Percentiles rank a stretch among this genome's conserved stretches.
phyloP scores from a whole-genome alignment of 495 filamentous ascomycete species.

The Penicillium goetzii region DNA sequence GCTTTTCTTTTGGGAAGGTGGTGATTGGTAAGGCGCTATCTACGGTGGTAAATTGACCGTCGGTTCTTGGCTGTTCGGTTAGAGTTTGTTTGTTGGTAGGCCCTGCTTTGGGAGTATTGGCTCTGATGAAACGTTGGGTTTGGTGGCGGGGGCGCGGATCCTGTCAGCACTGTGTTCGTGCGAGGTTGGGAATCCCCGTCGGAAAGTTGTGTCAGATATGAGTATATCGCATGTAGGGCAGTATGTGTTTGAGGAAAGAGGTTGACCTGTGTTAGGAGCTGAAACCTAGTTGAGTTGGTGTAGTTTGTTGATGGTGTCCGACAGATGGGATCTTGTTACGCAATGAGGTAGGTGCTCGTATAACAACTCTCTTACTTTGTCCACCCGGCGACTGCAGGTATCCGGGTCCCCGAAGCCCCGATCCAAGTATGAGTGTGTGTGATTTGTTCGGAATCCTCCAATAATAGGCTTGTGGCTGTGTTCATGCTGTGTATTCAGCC shows the following conservation, averaged over 20 bases:
- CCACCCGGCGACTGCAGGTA: background rate
- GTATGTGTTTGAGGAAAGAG: background rate
- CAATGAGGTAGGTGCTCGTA: background rate
- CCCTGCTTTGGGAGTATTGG: background rate
- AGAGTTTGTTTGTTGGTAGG: background rate
- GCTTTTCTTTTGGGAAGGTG: background rate
- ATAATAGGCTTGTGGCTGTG: background rate
- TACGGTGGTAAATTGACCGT: background rate
- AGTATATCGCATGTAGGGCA: background rate
- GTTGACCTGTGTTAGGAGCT: background rate
- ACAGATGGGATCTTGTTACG: background rate
- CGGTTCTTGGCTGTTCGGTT: background rate
- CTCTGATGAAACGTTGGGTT: background rate
- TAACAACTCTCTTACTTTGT: background rate
- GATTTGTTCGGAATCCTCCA: background rate
- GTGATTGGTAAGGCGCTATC: background rate
- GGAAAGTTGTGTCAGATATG: background rate
- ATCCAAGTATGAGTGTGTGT: background rate
- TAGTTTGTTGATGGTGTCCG: background rate
- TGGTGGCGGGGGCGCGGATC: conserved; percentile 1
- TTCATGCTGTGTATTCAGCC: background rate
- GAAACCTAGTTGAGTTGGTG: background rate
- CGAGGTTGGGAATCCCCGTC: background rate
- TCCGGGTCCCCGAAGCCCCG: background rate
- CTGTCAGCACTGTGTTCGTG: conserved; percentile 36